These are phyloP conservation scores for Boletus bicolor DNA, from an alignment of 768 basidiomycete species.

Conservation along the genomic window DNA sequence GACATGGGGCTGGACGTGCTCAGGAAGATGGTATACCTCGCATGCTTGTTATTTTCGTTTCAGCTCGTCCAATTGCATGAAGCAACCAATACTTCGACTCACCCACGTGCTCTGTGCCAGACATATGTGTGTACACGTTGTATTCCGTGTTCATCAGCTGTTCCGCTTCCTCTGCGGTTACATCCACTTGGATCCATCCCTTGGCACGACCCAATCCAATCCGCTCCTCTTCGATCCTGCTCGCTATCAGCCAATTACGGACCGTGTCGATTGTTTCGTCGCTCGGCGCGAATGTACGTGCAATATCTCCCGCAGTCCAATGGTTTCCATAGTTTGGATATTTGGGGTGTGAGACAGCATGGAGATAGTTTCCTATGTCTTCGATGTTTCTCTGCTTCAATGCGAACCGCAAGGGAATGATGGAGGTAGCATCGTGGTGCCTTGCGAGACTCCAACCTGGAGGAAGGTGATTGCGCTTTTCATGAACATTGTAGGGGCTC, in stretches of 20 bases:
- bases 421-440: slow-evolving; percentile 33
- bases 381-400: slow-evolving; percentile 29
- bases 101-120: slow-evolving; percentile 30
- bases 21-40: slow-evolving; percentile 32
- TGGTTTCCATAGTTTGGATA: slow-evolving; percentile 30
- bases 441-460: slow-evolving; percentile 36
- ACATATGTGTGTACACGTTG: slow-evolving; percentile 26
- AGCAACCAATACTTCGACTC: background rate
- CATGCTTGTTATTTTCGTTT: slow-evolving; percentile 21
- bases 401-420: slow-evolving; percentile 31
- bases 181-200: slow-evolving; percentile 30
- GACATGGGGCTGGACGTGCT: slow-evolving; percentile 30
- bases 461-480: slow-evolving; percentile 37
- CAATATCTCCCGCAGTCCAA: slow-evolving; percentile 25
- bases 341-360: slow-evolving; percentile 35
- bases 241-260: slow-evolving; percentile 27
- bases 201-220: slow-evolving; percentile 14
- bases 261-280: slow-evolving; percentile 23
- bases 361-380: slow-evolving; percentile 22
- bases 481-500: slow-evolving; percentile 35
- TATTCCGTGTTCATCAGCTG: slow-evolving; percentile 32
- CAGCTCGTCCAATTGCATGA: background rate
- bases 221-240: slow-evolving; percentile 23
- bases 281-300: slow-evolving; percentile 1
- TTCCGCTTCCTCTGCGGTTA: slow-evolving; percentile 33